Conservation (phyloP, 305 asterid species). For the Coffea humblotiana region DNA sequence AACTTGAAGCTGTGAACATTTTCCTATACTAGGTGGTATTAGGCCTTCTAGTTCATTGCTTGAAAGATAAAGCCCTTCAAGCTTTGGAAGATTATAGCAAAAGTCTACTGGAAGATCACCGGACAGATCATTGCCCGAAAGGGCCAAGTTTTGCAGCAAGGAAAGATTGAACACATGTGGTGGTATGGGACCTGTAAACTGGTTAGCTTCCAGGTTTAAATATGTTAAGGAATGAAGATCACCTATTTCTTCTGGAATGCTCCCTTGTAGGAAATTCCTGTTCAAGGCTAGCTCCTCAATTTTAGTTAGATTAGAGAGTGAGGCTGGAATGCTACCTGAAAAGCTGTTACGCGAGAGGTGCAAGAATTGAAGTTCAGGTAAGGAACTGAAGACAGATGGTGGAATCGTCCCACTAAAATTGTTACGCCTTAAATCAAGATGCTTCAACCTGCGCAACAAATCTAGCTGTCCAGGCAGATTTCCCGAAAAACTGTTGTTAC, state of each 20-base stretch:
- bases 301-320: slow-evolving; percentile 17
- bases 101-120: slow-evolving; percentile 25
- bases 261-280: slow-evolving; percentile 15
- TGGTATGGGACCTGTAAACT: slow-evolving; percentile 19
- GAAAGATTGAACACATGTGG: slow-evolving; percentile 17
- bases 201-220: slow-evolving; percentile 14
- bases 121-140: slow-evolving; percentile 6
- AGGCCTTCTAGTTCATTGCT: slow-evolving; percentile 15
- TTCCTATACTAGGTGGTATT: slow-evolving; percentile 17
- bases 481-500: slow-evolving; percentile 20
- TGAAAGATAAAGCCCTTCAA: slow-evolving; percentile 20
- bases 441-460: slow-evolving; percentile 7
- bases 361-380: slow-evolving; percentile 9
- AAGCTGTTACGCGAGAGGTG: slow-evolving; percentile 9
- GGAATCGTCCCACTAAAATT: slow-evolving; percentile 23
- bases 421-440: slow-evolving; percentile 9
- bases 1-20: slow-evolving; percentile 17
- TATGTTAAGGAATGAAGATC: slow-evolving; percentile 11
- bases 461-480: slow-evolving; percentile 3
- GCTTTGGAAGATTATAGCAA: slow-evolving; percentile 20
- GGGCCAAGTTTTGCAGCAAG: not conserved
- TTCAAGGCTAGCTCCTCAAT: slow-evolving; percentile 10
- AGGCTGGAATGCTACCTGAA: slow-evolving; percentile 20
- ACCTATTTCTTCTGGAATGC: slow-evolving; percentile 22
- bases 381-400: not conserved